A percentile compares a stretch with the other conserved stretches of the same genome.
Evolutionary conservation across 805 yeast species (phyloP).

Genomic region (Schwanniomyces sp.): DNA sequence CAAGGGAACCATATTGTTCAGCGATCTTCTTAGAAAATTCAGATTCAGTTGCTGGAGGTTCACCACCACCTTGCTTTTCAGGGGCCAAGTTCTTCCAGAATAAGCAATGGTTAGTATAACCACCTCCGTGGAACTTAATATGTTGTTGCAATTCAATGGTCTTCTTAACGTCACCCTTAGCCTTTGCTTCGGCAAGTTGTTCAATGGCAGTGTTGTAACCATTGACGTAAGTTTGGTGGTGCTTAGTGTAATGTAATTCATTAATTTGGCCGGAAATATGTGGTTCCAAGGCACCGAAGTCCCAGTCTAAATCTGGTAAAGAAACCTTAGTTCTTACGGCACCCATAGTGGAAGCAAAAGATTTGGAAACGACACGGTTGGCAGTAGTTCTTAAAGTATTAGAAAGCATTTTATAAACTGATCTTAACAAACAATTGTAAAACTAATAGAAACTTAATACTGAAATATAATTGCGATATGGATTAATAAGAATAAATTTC

Average conservation of each 20-base stretch:
- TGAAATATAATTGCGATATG: neutral
- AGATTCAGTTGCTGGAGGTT: constrained; percentile 46
- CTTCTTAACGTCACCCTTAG: constrained; percentile 38
- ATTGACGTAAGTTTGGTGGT: constrained; percentile 50
- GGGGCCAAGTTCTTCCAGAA: constrained; percentile 54
- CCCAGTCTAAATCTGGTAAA: constrained; percentile 48
- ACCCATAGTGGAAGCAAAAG: constrained; percentile 13
- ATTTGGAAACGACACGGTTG: constrained; percentile 8
- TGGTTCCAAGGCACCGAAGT: constrained; percentile 49
- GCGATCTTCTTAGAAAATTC: constrained; percentile 38
- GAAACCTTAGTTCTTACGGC: constrained; percentile 28
- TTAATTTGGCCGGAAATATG: constrained; percentile 46
- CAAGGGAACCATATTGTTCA: constrained; percentile 47
- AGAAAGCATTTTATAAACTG: constrained; percentile 12
- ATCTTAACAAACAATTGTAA: neutral
- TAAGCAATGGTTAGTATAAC: constrained; percentile 49
- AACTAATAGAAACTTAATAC: neutral
- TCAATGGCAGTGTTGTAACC: constrained; percentile 48
- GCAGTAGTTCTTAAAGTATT: constrained; percentile 11
- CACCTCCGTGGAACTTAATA: constrained; percentile 53
- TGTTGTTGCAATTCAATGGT: constrained; percentile 44
- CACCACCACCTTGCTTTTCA: constrained; percentile 54
- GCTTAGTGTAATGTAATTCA: constrained; percentile 49
- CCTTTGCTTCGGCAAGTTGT: constrained; percentile 33
- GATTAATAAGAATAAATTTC: neutral